Percentiles rank a stretch among this genome's conserved stretches.
Evolutionary conservation across 305 asterid species (phyloP).

Genomic region (Withania somnifera): DNA sequence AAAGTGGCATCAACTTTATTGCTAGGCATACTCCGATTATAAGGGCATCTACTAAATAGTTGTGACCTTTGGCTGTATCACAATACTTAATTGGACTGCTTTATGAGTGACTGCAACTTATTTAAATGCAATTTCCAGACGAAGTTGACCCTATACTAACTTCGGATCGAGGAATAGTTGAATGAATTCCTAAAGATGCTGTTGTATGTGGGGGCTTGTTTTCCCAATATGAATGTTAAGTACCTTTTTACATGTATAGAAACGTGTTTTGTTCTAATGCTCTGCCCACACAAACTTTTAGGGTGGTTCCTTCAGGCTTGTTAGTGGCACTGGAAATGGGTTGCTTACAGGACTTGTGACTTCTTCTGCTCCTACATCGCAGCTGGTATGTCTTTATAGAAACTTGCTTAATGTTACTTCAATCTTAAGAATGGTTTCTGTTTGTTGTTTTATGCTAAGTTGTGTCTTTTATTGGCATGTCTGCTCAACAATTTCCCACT

Average conservation of each 20-base stretch:
- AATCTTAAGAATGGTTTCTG: neutral
- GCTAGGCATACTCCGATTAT: neutral
- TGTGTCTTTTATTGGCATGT: neutral
- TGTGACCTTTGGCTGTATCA: neutral
- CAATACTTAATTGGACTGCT: neutral
- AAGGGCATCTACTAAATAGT: neutral
- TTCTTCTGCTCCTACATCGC: conserved; percentile 38
- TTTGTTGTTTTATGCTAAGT: neutral
- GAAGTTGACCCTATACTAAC: neutral
- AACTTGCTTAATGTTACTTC: neutral
- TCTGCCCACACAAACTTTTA: conserved; percentile 14
- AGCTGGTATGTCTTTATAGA: conserved; percentile 19
- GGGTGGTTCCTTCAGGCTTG: conserved; percentile 31
- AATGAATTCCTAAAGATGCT: neutral
- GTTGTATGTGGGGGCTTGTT: neutral
- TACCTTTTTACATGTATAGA: neutral
- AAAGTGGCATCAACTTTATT: neutral
- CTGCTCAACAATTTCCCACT: neutral
- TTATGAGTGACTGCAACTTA: neutral
- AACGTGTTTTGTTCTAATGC: neutral
- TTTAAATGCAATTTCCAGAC: neutral
- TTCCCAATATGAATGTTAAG: neutral
- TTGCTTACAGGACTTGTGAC: conserved; percentile 30
- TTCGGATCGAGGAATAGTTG: neutral
- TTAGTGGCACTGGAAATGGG: conserved; percentile 32